Evolutionary conservation across 2,329 filamentous ascomycete species (phyloP), one percentile per base, ranked within the genome.

Genomic region (Xylariaceae sp.): DNA sequence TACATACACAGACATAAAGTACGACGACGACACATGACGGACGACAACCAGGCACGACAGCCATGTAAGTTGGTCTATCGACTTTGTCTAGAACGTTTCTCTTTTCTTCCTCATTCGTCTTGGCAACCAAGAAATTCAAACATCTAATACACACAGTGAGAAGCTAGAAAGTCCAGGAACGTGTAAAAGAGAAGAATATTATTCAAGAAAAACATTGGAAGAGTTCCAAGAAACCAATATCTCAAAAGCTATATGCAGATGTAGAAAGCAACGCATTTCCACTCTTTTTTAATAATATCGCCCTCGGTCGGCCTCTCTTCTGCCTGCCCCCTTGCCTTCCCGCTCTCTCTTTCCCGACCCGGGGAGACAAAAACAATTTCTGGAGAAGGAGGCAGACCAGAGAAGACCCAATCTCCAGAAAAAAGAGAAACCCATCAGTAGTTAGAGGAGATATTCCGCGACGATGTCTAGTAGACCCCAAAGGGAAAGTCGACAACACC

Each of bases 391-490:
- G 23, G 23, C 23, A 30, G 23, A 30, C 23, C 23, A 30, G 23
- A 30, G 23, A 30, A 30, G 23, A 30, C 23, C 23, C 23, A 30
- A 30, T 30, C 23, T 2, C 23, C 23, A 30, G 23, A 5, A 30
- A 30, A 30, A 30, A 30, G 1, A 30, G 23, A 30, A 30, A 30
- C 6, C 23, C 23, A 30, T 41, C 44, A 35, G 37, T 35, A 55
- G 49, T 49, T 30, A 30, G 23, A 30, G 4, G 23, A 5, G 23
- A 30, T 1, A 30, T 30, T 34, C 37, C 49, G 51, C 52, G 56
- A 53, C 41, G 15, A 63, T 63, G 61, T 56, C 58, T 51, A 34
- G 47, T 11, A 61, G 57, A 30, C 53, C 49, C 8, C 41, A 56
- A 5, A 56, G 44, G 17, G 50, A 53, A 47, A 39, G 55, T 37